A percentile compares a stretch with the other conserved stretches of the same genome.
These are phyloP conservation scores for Leccinum pachyderme DNA, from an alignment of 1,284 basidiomycete genomes.

Conservation along the genomic window DNA sequence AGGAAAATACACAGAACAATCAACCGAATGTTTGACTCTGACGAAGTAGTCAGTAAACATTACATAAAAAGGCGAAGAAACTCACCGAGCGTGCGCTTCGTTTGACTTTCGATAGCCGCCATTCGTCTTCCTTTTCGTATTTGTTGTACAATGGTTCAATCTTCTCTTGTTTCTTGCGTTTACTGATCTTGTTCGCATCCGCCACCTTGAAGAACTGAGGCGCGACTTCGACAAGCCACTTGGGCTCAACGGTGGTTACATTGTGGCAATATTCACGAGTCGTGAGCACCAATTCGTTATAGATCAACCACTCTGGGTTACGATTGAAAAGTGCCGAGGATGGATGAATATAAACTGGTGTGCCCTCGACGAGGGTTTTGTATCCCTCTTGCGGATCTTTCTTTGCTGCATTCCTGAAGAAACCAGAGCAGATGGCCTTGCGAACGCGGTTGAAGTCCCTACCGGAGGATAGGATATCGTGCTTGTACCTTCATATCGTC, in stretches of 20 bases:
- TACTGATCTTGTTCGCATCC: conserved; percentile 94
- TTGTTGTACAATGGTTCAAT: conserved; percentile 65
- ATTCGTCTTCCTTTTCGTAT: conserved; percentile 43
- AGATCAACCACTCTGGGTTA: conserved; percentile 67
- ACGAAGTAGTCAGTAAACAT: conserved; percentile 12
- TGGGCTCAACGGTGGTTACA: conserved; percentile 95
- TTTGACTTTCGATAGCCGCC: conserved; percentile 87
- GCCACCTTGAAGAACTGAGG: conserved; percentile 98
- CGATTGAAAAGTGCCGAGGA: conserved; percentile 97
- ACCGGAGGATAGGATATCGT: conserved; percentile 90
- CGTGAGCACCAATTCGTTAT: conserved; percentile 62
- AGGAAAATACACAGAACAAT: conserved; percentile 17
- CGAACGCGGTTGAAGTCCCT: conserved; percentile 92
- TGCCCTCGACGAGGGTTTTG: conserved; percentile 97
- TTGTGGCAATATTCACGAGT: conserved; percentile 94
- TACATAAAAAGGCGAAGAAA: conserved; percentile 18
- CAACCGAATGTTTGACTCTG: conserved; percentile 82
- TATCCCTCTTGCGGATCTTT: conserved; percentile 96
- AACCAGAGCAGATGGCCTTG: conserved; percentile 95
- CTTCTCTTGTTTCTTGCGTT: conserved; percentile 96
- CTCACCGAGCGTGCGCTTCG: conserved; percentile 79
- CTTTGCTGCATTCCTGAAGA: conserved; percentile 95
- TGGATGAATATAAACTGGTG: conserved; percentile 97
- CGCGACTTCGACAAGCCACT: conserved; percentile 98
- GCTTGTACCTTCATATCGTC: conserved; percentile 71